phyloP scores from a whole-genome alignment of 257 asterid species.

The Jacaranda mimosifolia region DNA sequence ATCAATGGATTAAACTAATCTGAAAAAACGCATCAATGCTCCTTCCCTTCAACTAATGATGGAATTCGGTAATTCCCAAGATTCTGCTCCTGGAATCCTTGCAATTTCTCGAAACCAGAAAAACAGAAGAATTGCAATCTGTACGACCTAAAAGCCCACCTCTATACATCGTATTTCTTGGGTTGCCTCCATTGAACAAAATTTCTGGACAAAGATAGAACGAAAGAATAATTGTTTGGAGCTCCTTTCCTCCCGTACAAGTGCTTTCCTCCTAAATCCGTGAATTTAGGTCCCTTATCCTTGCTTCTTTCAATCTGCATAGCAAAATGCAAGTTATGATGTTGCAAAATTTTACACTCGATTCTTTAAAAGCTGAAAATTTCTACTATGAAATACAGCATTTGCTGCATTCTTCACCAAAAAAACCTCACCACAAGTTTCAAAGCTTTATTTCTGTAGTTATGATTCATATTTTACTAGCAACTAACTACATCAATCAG shows the following conservation, averaged over 20 bases:
- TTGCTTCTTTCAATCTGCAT: conserved; percentile 93
- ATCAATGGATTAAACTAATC: conserved; percentile 46
- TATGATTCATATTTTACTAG: neutral
- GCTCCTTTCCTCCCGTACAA: conserved; percentile 81
- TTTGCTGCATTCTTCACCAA: conserved; percentile 3
- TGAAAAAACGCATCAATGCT: conserved; percentile 32
- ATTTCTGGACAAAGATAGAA: conserved; percentile 69
- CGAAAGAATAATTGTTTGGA: conserved; percentile 62
- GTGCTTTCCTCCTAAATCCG: conserved; percentile 96
- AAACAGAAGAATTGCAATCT: conserved; percentile 52
- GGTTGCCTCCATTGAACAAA: conserved; percentile 77
- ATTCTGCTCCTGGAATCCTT: conserved; percentile 40
- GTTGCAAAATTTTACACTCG: neutral
- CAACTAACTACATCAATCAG: conserved; percentile 11
- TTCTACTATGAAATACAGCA: neutral
- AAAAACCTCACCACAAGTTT: neutral
- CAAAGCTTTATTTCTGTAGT: neutral
- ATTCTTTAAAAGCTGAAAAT: neutral
- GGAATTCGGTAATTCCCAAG: conserved; percentile 32
- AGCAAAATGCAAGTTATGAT: conserved; percentile 7
- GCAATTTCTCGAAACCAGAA: conserved; percentile 35
- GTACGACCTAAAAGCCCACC: conserved; percentile 22
- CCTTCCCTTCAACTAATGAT: conserved; percentile 34
- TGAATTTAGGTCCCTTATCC: conserved; percentile 86
- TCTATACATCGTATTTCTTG: conserved; percentile 77